Percentiles rank a stretch among this genome's conserved stretches.
These are phyloP conservation scores for Colletotrichum tropicale DNA, from an alignment of 2,329 filamentous ascomycete genomes.

Conservation along the genomic window DNA sequence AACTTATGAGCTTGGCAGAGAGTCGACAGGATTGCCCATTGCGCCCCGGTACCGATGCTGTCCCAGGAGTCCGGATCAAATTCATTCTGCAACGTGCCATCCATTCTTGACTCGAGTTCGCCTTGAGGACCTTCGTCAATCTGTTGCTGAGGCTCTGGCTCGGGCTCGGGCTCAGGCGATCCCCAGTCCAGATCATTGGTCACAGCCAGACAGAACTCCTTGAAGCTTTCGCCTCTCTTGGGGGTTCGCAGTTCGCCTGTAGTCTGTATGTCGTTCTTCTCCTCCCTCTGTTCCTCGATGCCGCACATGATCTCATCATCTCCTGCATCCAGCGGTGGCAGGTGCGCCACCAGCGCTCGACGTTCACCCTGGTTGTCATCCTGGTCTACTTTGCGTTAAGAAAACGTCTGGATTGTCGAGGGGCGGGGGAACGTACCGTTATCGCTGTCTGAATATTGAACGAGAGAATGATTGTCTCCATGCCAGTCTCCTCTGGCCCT, in stretches of 20 bases:
- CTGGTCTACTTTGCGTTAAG: not conserved
- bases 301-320: not conserved
- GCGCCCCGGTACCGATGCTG: not conserved
- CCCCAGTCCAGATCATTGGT: not conserved
- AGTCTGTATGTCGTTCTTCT: not conserved
- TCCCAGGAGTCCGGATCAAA: not conserved
- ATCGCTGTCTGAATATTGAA: not conserved
- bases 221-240: not conserved
- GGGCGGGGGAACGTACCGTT: not conserved
- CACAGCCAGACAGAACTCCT: not conserved
- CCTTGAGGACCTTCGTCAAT: not conserved
- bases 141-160: not conserved
- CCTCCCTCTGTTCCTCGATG: not conserved
- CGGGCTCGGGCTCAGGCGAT: not conserved
- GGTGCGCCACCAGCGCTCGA: not conserved
- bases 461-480: not conserved
- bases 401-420: not conserved
- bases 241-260: not conserved
- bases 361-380: not conserved
- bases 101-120: not conserved
- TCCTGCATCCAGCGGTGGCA: not conserved
- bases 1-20: not conserved
- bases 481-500: not conserved
- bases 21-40: not conserved
- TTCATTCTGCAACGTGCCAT: not conserved